A percentile compares a stretch with the other conserved stretches of the same genome.
Conservation (phyloP, 139 green algal species). For the Coelastrella sp. region DNA sequence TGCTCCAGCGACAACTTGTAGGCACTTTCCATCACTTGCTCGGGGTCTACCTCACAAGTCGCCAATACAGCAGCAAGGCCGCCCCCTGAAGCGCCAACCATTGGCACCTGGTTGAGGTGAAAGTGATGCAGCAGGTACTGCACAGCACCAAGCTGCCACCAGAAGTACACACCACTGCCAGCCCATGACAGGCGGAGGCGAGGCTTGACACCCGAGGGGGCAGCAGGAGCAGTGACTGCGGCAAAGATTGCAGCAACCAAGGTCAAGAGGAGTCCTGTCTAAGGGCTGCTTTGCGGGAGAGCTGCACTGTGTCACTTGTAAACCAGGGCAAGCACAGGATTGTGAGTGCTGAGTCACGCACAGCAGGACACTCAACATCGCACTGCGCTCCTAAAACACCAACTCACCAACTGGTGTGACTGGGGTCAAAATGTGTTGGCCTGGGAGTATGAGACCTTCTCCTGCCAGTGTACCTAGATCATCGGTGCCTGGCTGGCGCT, state of each 20-base stretch:
- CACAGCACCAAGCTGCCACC: conserved; percentile 60
- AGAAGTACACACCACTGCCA: conserved; percentile 52
- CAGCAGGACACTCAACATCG: not conserved
- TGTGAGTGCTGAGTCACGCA: too few species aligned
- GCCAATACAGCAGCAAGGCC: conserved; percentile 62
- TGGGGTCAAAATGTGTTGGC: not conserved
- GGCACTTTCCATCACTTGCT: conserved; percentile 55
- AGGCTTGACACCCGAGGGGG: not conserved
- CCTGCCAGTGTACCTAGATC: not conserved
- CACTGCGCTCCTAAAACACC: not conserved
- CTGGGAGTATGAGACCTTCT: conserved; percentile 3
- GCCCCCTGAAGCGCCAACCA: conserved; percentile 66
- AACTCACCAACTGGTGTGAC: not conserved
- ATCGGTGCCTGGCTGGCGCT: conserved; percentile 14
- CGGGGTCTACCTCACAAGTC: conserved; percentile 53
- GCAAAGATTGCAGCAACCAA: not conserved
- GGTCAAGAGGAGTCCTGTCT: too few species aligned
- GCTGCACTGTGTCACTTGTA: too few species aligned
- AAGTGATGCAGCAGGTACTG: conserved; percentile 68
- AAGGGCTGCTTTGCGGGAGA: too few species aligned
- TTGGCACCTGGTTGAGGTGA: conserved; percentile 61
- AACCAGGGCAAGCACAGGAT: too few species aligned
- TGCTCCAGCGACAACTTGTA: conserved; percentile 62
- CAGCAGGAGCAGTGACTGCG: not conserved
- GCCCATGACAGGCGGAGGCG: conserved; percentile 42